phyloP scores from a whole-genome alignment of 495 filamentous ascomycete species.

The Neurospora cerealis region DNA sequence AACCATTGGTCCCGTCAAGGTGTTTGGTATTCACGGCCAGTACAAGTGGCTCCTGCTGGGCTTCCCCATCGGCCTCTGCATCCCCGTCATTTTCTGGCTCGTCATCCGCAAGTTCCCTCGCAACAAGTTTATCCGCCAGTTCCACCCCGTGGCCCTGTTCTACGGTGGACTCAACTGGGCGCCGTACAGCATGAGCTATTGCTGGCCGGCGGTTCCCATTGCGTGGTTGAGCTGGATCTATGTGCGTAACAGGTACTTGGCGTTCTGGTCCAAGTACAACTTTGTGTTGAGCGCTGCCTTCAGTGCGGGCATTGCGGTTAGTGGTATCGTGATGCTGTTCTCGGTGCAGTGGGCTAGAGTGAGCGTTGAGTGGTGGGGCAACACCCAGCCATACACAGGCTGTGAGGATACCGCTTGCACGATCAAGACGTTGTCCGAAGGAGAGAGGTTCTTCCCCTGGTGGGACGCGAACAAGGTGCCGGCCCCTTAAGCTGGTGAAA shows the following conservation, averaged over 20 bases:
- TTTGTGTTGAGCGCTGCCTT: slow-evolving; percentile 31
- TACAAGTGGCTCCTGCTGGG: slow-evolving; percentile 27
- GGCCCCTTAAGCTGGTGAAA: background rate
- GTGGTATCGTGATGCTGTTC: slow-evolving; percentile 33
- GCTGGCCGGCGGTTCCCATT: slow-evolving; percentile 31
- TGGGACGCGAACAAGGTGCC: background rate
- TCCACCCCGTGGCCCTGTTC: slow-evolving; percentile 32
- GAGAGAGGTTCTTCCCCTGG: slow-evolving; percentile 9
- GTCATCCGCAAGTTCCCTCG: slow-evolving; percentile 21
- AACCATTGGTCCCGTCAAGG: slow-evolving; percentile 34
- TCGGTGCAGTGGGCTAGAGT: slow-evolving; percentile 23
- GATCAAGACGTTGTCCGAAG: slow-evolving; percentile 14
- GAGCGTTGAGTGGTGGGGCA: slow-evolving; percentile 35
- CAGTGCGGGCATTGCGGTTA: slow-evolving; percentile 28
- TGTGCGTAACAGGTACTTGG: slow-evolving; percentile 24
- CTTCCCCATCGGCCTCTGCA: slow-evolving; percentile 27
- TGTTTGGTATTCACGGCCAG: slow-evolving; percentile 28
- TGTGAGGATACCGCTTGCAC: slow-evolving; percentile 22
- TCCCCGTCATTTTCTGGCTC: slow-evolving; percentile 23
- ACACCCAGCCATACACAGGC: slow-evolving; percentile 18
- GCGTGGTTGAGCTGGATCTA: slow-evolving; percentile 29
- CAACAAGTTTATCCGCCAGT: slow-evolving; percentile 24
- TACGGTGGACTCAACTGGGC: slow-evolving; percentile 25
- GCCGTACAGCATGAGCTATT: slow-evolving; percentile 28
- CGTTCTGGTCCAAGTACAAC: slow-evolving; percentile 38